Evolutionary conservation across 176 grass and related monocot species (phyloP).

Genomic region (Tuctoria greenei): DNA sequence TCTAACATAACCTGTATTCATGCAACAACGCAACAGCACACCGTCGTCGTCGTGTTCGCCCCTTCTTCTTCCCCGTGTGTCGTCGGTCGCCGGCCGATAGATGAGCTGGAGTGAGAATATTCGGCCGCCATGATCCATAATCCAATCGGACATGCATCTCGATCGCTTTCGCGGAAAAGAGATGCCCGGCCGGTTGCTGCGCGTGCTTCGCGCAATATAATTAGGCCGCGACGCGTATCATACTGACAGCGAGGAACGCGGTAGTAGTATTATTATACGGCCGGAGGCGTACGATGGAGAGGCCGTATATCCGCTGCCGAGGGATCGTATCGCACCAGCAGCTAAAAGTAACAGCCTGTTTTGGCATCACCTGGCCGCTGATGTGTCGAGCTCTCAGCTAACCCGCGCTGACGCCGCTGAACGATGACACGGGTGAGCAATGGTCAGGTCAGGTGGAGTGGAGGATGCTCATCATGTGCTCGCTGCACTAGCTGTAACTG

Average conservation of each 20-base stretch:
- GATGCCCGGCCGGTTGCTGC: no score
- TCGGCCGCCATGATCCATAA: no score
- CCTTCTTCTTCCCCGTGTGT: no score
- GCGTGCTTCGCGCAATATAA: background rate
- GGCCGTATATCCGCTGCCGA: slow-evolving; percentile 9
- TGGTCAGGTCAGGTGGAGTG: background rate
- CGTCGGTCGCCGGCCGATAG: background rate
- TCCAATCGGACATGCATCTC: slow-evolving; percentile 29
- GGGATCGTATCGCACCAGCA: slow-evolving; percentile 19
- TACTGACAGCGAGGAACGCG: background rate
- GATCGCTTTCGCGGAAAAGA: slow-evolving; percentile 38
- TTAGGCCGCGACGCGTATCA: slow-evolving; percentile 7
- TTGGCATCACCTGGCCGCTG: background rate
- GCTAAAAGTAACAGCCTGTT: background rate
- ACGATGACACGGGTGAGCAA: background rate
- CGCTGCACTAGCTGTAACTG: background rate
- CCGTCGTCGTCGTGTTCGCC: slow-evolving; percentile 21
- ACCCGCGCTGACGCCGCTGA: background rate
- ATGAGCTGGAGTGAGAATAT: slow-evolving; percentile 32
- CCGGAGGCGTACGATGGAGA: background rate
- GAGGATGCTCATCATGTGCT: background rate
- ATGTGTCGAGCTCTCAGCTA: slow-evolving; percentile 28
- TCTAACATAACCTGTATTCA: background rate
- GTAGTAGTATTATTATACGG: slow-evolving; percentile 16
- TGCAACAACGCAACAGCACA: background rate